Percentiles rank a stretch among this genome's conserved stretches.
Evolutionary conservation across 148 eudicot species (phyloP).

Genomic region (Arctostaphylos glauca): DNA sequence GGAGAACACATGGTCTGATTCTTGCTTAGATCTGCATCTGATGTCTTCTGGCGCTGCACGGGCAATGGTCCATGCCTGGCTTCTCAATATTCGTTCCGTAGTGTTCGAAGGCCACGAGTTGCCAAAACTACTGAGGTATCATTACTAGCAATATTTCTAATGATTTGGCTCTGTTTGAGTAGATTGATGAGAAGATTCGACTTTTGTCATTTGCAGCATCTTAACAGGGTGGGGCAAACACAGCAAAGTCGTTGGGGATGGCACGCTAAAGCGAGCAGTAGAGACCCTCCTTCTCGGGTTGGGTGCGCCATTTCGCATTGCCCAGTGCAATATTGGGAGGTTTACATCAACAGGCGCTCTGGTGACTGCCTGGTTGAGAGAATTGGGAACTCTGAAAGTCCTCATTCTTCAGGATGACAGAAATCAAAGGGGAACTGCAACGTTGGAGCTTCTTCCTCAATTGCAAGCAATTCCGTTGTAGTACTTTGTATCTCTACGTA

Average conservation of each 20-base stretch:
- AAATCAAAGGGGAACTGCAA: conserved; percentile 1
- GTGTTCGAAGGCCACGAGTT: conserved; percentile 63
- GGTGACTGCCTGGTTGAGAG: conserved; percentile 81
- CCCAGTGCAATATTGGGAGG: conserved; percentile 79
- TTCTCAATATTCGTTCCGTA: conserved; percentile 64
- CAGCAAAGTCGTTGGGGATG: conserved; percentile 92
- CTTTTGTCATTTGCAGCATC: conserved; percentile 49
- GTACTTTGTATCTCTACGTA: conserved; percentile 4
- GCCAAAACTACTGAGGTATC: conserved; percentile 22
- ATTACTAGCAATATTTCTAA: background rate
- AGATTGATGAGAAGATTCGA: background rate
- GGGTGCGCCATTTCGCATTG: conserved; percentile 73
- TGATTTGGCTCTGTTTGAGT: background rate
- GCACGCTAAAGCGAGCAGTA: conserved; percentile 67
- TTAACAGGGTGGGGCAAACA: conserved; percentile 99
- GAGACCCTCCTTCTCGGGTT: conserved; percentile 73
- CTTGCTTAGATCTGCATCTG: conserved; percentile 50
- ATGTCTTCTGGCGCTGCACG: conserved; percentile 94
- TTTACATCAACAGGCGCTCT: conserved; percentile 73
- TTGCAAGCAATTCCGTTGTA: conserved; percentile 28
- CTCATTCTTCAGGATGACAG: conserved; percentile 66
- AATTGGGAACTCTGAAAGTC: conserved; percentile 62
- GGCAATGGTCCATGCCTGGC: conserved; percentile 96
- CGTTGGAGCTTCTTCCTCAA: conserved; percentile 22
- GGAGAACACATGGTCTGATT: conserved; percentile 81